Percentiles rank a stretch among this genome's conserved stretches.
Conservation (phyloP, 306 rosid species). For the Begonia peltatifolia region DNA sequence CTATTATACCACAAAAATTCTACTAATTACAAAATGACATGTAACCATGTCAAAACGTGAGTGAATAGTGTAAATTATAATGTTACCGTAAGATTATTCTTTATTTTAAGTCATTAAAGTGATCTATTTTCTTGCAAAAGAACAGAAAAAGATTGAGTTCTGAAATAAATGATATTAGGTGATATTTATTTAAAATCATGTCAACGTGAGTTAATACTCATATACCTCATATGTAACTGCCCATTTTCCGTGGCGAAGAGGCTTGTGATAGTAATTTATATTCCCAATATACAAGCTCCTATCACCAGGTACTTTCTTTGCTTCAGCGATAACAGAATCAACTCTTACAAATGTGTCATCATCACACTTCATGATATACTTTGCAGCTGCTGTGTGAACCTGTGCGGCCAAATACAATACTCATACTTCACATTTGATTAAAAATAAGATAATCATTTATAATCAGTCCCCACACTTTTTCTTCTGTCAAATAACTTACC, state of each 20-base stretch:
- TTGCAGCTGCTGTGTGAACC: conserved; percentile 55
- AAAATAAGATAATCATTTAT: neutral
- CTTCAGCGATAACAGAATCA: conserved; percentile 40
- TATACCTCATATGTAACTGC: conserved; percentile 86
- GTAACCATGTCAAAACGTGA: too few relatives aligned
- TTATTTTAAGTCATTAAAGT: too few relatives aligned
- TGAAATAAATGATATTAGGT: neutral
- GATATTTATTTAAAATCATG: neutral
- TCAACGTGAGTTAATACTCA: neutral
- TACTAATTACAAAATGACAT: too few relatives aligned
- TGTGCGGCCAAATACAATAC: conserved; percentile 21
- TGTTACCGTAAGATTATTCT: too few relatives aligned
- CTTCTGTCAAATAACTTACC: conserved; percentile 35
- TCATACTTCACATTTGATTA: neutral
- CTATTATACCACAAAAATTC: too few relatives aligned
- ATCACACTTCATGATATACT: conserved; percentile 87
- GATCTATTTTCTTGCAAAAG: too few relatives aligned
- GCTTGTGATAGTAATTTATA: conserved; percentile 78
- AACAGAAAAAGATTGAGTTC: neutral
- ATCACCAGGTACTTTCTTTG: conserved; percentile 26
- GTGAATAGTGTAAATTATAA: too few relatives aligned
- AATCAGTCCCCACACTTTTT: too few relatives aligned
- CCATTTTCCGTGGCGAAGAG: conserved; percentile 95
- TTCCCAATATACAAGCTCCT: conserved; percentile 78
- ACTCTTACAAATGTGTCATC: conserved; percentile 86